Percentiles rank a stretch among this genome's conserved stretches.
phyloP scores from a whole-genome alignment of 148 eudicot genomes.

The Simmondsia chinensis region DNA sequence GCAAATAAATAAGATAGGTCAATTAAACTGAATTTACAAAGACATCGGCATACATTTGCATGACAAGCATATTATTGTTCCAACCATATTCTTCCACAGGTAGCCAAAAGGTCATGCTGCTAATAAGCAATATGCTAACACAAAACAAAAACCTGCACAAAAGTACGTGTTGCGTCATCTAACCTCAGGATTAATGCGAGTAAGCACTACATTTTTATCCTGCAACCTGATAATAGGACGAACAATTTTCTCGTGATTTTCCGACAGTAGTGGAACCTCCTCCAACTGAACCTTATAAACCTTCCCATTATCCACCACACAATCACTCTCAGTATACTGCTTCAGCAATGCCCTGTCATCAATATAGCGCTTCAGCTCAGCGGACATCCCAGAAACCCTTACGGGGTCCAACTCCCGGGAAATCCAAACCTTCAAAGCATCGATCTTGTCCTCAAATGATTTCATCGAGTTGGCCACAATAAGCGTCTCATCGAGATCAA shows the following conservation, averaged over 20 bases:
- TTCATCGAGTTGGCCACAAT: conserved; percentile 93
- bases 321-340: conserved; percentile 66
- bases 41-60: too few species aligned
- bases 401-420: conserved; percentile 56
- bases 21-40: too few species aligned
- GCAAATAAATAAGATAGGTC: too few species aligned
- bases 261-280: conserved; percentile 47
- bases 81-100: too few species aligned
- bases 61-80: too few species aligned
- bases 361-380: conserved; percentile 60
- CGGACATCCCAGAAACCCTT: conserved; percentile 57
- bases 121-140: background rate
- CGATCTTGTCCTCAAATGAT: conserved; percentile 88
- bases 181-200: conserved; percentile 98
- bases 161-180: conserved; percentile 2
- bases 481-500: conserved; percentile 80
- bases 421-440: conserved; percentile 50
- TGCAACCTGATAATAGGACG: conserved; percentile 82
- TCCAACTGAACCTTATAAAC: conserved; percentile 54
- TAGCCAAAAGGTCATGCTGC: too few species aligned
- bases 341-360: conserved; percentile 78
- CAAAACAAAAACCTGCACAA: background rate
- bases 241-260: conserved; percentile 36
- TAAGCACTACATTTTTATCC: conserved; percentile 66
- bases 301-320: conserved; percentile 50